A percentile compares a stretch with the other conserved stretches of the same genome.
These are phyloP conservation scores for Alternaria ventricosa DNA, from an alignment of 2,329 filamentous ascomycete genomes.

Conservation along the genomic window DNA sequence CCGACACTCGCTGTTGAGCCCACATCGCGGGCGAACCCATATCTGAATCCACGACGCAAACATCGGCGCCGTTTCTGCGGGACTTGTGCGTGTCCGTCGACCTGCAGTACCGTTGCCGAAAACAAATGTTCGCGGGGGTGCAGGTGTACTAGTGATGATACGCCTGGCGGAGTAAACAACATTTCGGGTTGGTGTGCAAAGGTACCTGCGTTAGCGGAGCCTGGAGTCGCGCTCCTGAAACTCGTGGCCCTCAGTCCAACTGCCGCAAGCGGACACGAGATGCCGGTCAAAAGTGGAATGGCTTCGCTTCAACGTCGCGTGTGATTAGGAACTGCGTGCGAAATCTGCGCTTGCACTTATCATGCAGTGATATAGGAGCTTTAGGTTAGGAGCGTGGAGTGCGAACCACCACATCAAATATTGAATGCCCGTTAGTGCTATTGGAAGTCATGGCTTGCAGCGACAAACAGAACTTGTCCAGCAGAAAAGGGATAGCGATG, in stretches of 20 bases:
- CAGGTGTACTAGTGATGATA: slow-evolving; percentile 22
- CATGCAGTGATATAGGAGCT: slow-evolving; percentile 19
- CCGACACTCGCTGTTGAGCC: neutral
- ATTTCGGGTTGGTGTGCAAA: slow-evolving; percentile 35
- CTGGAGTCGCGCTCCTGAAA: slow-evolving; percentile 40
- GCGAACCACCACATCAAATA: slow-evolving; percentile 13
- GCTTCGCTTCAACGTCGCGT: slow-evolving; percentile 27
- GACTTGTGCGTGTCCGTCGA: slow-evolving; percentile 34
- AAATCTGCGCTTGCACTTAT: slow-evolving; percentile 20
- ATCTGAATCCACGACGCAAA: slow-evolving; percentile 10
- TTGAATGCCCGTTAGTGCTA: slow-evolving; percentile 21
- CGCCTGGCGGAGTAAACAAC: slow-evolving; percentile 42
- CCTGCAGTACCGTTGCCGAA: slow-evolving; percentile 39
- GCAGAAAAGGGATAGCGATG: slow-evolving; percentile 12
- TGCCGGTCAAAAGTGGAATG: slow-evolving; percentile 27
- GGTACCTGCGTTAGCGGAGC: slow-evolving; percentile 49
- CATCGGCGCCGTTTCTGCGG: slow-evolving; percentile 26
- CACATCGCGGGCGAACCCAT: slow-evolving; percentile 3
- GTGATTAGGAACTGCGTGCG: slow-evolving; percentile 17
- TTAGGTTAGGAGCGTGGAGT: slow-evolving; percentile 27
- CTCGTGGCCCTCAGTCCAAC: slow-evolving; percentile 30
- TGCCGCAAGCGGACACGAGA: slow-evolving; percentile 32
- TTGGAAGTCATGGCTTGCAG: slow-evolving; percentile 27
- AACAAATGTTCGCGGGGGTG: slow-evolving; percentile 29
- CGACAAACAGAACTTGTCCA: slow-evolving; percentile 11